Evolutionary conservation across 1,284 basidiomycete genomes (phyloP), one percentile per base, ranked within the genome.

Genomic region (Ustanciosporium gigantosporum): DNA sequence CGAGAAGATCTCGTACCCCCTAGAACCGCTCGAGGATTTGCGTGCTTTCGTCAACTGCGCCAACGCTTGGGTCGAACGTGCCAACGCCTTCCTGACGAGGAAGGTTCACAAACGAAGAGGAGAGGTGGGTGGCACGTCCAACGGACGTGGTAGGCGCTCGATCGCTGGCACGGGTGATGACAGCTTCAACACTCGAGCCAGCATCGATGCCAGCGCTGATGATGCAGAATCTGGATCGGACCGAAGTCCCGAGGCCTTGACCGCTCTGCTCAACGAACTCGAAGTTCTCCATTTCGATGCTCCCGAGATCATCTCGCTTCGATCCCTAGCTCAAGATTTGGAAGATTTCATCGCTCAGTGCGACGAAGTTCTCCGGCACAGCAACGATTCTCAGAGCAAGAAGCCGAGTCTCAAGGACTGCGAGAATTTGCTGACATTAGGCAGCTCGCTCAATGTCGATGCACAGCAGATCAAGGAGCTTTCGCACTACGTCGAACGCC

Each of bases 61-160:
- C 20, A 88, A 87, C 66, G 86, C 88, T 57, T 94, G 91, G 91
- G 82, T 92, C 4, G 79, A 74, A n/a, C 87, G 89, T 41, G 83
- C 85, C 8, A 62, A 55, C 22, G 41, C 62, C 27, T 67, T 73
- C 31, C 43, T 74, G 36, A 39, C 62, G 5, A 64, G 87, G 86
- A 42, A 89, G 87, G 42, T 66, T 34, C 66, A 67, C 43, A 70
- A 68, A 47, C 36, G 55, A 34, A 40, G 47, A 27, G 46, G 47
- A 25, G 62, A 56, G 23, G 42, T 57, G 8, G 39, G 55, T 7
- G 82, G 0, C 87, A 88, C 79, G 80, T 86, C 57, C 82, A 85
- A 43, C 84, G 87, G 43, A 88, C 89, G 78, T 84, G 86, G 70
- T 84, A 83, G 65, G 19, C 41, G 60, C 25, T 55, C 65, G 21